Evolutionary conservation across 2,329 filamentous ascomycete species (phyloP), one percentile per base, ranked within the genome.

Genomic region (Truncatella angustata): DNA sequence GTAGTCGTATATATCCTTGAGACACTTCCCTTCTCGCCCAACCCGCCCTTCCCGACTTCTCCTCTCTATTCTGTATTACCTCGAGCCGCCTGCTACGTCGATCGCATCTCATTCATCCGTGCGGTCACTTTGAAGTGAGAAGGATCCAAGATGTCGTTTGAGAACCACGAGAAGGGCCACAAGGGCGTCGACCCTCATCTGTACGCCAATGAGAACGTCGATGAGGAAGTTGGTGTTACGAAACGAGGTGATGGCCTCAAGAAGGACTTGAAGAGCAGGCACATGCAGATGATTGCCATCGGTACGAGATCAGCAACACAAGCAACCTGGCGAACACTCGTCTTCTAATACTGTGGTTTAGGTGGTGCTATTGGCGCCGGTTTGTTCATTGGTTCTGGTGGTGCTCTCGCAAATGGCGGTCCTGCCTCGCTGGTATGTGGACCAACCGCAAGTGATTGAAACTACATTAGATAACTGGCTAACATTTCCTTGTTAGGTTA

Each of bases 311-410:
- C 7, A 32, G 14, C 7, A 10, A 24, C 11, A 24, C 32, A 12
- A 30, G 18, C 18, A 21, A 5, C 39, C 32, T 14, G 21, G 7
- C 32, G 1, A 24, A 28, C 5, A 20, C 14, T 21, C 14, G 18
- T 32, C 44, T 9, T 32, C 50, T 49, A 48, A 55, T 28, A 44
- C 14, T 14, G 26, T 16, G 16, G 14, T 24, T 7, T 34, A 72
- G 71, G 72, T 49, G 73, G 73, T 61, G 69, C 73, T 12, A 75
- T 76, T 44, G 73, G 73, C 53, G 73, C 73, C 57, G 87, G 87
- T 73, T 76, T 90, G 9, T 90, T 90, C 66, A 84, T 91, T 53
- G 81, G 85, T 44, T 86, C 85, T 2, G 86, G 85, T 45, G 66
- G 66, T 39, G 84, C 84, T 32, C 70, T 88, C 49, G 71, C 76